These are phyloP conservation scores for Gaeumannomyces sp. DNA, from an alignment of 2,329 filamentous ascomycete genomes.

Conservation along the genomic window DNA sequence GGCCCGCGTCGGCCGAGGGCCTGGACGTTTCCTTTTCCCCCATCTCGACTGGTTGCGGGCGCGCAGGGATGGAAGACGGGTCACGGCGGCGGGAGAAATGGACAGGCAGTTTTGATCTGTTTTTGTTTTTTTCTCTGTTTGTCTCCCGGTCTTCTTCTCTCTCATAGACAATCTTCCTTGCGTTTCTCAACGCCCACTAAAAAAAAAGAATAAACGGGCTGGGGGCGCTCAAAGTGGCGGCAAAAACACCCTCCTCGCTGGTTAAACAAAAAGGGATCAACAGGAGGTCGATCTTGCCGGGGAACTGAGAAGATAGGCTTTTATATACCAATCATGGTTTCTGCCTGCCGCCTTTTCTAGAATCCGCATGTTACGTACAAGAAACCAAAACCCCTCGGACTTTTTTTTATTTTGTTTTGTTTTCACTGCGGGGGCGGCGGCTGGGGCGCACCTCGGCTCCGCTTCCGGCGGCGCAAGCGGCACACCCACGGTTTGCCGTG, in stretches of 20 bases:
- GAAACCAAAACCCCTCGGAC: neutral
- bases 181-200: neutral
- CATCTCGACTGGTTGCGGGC: neutral
- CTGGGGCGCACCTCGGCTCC: neutral
- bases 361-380: neutral
- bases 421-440: neutral
- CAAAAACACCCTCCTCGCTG: neutral
- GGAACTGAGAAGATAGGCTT: neutral
- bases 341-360: neutral
- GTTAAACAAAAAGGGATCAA: neutral
- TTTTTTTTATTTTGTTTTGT: neutral
- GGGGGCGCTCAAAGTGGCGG: too few relatives aligned
- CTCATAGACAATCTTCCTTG: too few relatives aligned
- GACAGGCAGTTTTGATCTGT: neutral
- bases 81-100: neutral
- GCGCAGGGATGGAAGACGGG: neutral
- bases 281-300: too few relatives aligned
- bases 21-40: neutral
- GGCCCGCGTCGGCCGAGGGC: neutral
- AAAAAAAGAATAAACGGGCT: too few relatives aligned
- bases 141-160: neutral
- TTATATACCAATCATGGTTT: neutral
- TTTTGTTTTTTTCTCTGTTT: conserved; percentile 1
- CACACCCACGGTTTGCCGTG: neutral
- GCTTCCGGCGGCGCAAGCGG: neutral